phyloP scores from a whole-genome alignment of 2,329 filamentous ascomycete genomes.

The Diaporthe capsici region DNA sequence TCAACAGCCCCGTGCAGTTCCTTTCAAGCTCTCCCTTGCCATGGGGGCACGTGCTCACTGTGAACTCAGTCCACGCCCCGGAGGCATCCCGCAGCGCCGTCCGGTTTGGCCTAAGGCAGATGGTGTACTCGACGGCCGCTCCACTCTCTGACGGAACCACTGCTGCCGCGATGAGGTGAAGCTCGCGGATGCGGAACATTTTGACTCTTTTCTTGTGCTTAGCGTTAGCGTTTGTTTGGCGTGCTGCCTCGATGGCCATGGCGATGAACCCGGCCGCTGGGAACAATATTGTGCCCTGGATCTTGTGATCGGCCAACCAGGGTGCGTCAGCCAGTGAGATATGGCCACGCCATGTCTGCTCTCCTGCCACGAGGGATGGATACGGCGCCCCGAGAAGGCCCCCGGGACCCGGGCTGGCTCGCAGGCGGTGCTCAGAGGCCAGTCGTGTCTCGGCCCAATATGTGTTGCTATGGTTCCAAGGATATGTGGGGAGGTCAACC shows the following conservation, averaged over 20 bases:
- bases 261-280: conserved; percentile 12
- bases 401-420: conserved; percentile 49
- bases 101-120: not conserved
- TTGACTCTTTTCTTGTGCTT: conserved; percentile 23
- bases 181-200: conserved; percentile 1
- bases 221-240: not conserved
- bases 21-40: not conserved
- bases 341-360: conserved; percentile 31
- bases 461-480: conserved; percentile 37
- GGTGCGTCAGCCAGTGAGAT: not conserved
- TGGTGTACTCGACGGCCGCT: not conserved
- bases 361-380: conserved; percentile 52
- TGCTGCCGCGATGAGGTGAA: not conserved
- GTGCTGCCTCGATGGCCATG: conserved; percentile 34
- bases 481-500: conserved; percentile 36
- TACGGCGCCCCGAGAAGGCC: not conserved
- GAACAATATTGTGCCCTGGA: conserved; percentile 21
- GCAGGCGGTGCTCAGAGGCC: conserved; percentile 39
- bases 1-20: not conserved
- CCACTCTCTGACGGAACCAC: not conserved
- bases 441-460: conserved; percentile 41
- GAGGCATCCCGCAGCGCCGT: not conserved
- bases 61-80: not conserved
- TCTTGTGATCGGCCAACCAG: conserved; percentile 31
- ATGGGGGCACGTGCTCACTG: not conserved